Evolutionary conservation across 2,329 filamentous ascomycete genomes (phyloP), one percentile per base, ranked within the genome.

Genomic region (Colletotrichum sp.): DNA sequence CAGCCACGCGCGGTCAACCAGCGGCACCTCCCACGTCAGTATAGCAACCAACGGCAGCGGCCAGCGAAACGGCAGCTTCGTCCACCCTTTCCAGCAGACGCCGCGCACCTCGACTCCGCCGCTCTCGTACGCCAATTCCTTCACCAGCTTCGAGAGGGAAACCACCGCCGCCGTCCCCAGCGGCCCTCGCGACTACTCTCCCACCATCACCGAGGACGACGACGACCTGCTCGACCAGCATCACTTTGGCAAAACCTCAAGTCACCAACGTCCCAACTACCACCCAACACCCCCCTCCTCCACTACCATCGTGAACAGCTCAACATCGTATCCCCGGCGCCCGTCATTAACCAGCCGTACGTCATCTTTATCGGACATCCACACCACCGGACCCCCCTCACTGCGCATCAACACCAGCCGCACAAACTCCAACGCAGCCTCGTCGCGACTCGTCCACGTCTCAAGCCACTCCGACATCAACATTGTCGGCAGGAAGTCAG

Each of bases 51-150:
- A 87, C 66, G 88, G 86, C 77, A 92, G 90, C 79, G 87, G 83
- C 57, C 83, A 81, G 70, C 86, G 89, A 73, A 85, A 84, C 73
- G 86, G 86, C 73, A 79, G 55, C 86, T 93, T 93, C 80, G 87
- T 93, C 24, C 92, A 93, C 80, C 92, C 92, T 30, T 93, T 92
- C 78, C 91, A 93, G 81, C 92, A 93, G 83, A 92, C 87, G 10
- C 92, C 92, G 36, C 88, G 90, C 55, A 90, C 90, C 2, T 89
- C 90, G 61, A 92, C 91, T 75, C 90, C 91, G 67, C 90, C 91
- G 10, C 80, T 92, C 76, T 89, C 90, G 28, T 92, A 92, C 81
- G 88, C 90, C 78, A 90, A 90, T 81, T 91, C 90, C 9, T 83
- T 90, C 58, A 86, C 88, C 18, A 90, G 89, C 4, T 85, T 91